A percentile compares a stretch with the other conserved stretches of the same genome.
These are phyloP conservation scores for Xylaria hypoxylon DNA, from an alignment of 2,329 filamentous ascomycete species.

Conservation along the genomic window DNA sequence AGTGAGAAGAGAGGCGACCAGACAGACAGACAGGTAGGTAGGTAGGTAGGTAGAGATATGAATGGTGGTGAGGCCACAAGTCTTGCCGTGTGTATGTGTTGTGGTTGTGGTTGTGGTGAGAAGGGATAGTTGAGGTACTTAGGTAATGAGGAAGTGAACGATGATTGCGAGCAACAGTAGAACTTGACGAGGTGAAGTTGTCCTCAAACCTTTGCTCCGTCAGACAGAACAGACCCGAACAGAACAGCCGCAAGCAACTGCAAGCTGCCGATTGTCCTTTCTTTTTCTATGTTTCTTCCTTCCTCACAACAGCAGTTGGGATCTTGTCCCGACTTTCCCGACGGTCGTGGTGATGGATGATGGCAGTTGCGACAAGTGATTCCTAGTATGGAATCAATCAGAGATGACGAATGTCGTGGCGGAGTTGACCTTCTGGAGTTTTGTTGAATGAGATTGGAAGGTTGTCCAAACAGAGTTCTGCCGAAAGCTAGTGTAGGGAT, in stretches of 20 bases:
- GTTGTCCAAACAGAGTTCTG: slow-evolving; percentile 27
- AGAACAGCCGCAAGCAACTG: slow-evolving; percentile 42
- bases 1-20: slow-evolving; percentile 20
- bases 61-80: slow-evolving; percentile 45
- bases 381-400: slow-evolving; percentile 4
- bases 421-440: slow-evolving; percentile 21
- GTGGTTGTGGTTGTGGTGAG: slow-evolving; percentile 40
- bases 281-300: slow-evolving; percentile 29
- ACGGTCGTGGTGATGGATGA: slow-evolving; percentile 1
- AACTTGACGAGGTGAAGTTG: slow-evolving; percentile 50
- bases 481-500: slow-evolving; percentile 20
- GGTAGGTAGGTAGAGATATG: no score
- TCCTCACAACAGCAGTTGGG: slow-evolving; percentile 16
- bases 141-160: slow-evolving; percentile 43
- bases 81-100: no score
- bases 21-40: slow-evolving; percentile 6
- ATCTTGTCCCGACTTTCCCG: slow-evolving; percentile 14
- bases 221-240: slow-evolving; percentile 46
- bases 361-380: slow-evolving; percentile 25
- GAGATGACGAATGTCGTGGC: slow-evolving; percentile 23
- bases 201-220: slow-evolving; percentile 55
- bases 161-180: slow-evolving; percentile 44
- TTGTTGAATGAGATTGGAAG: slow-evolving; percentile 37
- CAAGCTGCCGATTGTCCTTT: slow-evolving; percentile 43
- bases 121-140: slow-evolving; percentile 40